Conservation (phyloP, 1,284 basidiomycete species). For the Cryptococcus floricola region DNA sequence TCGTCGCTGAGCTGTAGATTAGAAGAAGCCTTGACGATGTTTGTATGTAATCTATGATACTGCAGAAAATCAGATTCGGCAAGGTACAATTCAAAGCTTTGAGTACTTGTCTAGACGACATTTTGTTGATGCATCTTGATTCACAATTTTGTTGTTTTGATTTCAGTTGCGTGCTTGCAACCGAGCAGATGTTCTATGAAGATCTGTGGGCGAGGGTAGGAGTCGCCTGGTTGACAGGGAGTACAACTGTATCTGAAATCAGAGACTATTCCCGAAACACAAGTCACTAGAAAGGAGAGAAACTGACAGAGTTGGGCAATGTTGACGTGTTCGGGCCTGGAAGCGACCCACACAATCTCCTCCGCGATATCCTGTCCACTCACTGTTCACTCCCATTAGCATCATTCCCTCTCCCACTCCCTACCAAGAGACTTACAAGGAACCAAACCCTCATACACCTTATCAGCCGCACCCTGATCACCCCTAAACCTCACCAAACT, state of each 20-base stretch:
- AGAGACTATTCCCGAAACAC: not conserved
- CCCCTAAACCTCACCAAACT: conserved; percentile 83
- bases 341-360: conserved; percentile 74
- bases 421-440: conserved; percentile 41
- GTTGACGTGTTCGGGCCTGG: conserved; percentile 38
- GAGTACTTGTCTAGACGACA: too few species aligned
- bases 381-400: conserved; percentile 48
- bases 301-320: conserved; percentile 38
- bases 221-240: conserved; percentile 40
- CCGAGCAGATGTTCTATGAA: too few species aligned
- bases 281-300: not conserved
- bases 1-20: too few species aligned
- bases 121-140: too few species aligned
- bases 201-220: conserved; percentile 34
- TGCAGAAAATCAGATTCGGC: too few species aligned
- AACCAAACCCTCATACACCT: conserved; percentile 77
- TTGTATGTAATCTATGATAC: too few species aligned
- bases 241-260: conserved; percentile 25
- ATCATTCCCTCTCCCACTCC: not conserved
- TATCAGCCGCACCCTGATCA: conserved; percentile 71
- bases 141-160: too few species aligned
- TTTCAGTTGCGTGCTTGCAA: too few species aligned
- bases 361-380: conserved; percentile 84
- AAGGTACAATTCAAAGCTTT: too few species aligned
- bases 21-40: too few species aligned